Conservation (phyloP, 192 early-diverging fungal genomes). For the Coemansia sp. region DNA sequence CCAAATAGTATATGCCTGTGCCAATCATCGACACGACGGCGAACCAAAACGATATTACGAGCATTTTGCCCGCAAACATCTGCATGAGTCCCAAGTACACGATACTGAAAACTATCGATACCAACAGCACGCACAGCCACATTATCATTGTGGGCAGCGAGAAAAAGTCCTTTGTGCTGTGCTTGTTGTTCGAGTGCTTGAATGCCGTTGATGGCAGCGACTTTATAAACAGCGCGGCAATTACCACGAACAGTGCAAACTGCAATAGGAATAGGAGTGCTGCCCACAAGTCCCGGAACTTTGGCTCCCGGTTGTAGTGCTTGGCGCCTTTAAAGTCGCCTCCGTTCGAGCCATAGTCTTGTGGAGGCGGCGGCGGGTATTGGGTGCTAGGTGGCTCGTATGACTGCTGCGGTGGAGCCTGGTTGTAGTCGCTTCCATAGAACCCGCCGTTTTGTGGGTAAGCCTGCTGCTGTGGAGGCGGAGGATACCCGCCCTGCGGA, state of each 20-base stretch:
- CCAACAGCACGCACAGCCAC: slow-evolving; percentile 50
- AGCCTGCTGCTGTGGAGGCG: slow-evolving; percentile 16
- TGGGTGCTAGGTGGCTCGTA: slow-evolving; percentile 24
- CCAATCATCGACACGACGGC: slow-evolving; percentile 58
- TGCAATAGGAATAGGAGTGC: slow-evolving; percentile 47
- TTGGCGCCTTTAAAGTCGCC: slow-evolving; percentile 44
- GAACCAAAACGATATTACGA: slow-evolving; percentile 59
- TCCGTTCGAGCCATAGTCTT: slow-evolving; percentile 8
- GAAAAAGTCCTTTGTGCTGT: slow-evolving; percentile 44
- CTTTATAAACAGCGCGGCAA: slow-evolving; percentile 44
- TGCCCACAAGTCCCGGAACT: slow-evolving; percentile 57
- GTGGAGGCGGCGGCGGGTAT: slow-evolving; percentile 11
- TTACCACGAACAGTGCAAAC: slow-evolving; percentile 51
- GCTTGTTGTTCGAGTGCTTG: slow-evolving; percentile 30
- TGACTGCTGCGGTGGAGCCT: slow-evolving; percentile 20
- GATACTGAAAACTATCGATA: slow-evolving; percentile 59
- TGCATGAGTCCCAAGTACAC: slow-evolving; percentile 59
- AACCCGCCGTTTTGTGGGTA: slow-evolving; percentile 13
- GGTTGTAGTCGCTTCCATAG: slow-evolving; percentile 16
- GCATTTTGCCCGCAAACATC: slow-evolving; percentile 57
- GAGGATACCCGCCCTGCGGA: slow-evolving; percentile 19
- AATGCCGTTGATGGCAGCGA: slow-evolving; percentile 49
- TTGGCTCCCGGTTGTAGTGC: slow-evolving; percentile 52
- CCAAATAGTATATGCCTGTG: slow-evolving; percentile 58
- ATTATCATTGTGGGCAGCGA: slow-evolving; percentile 56